Base-by-base conservation (phyloP, 208 protist genomes). In the Wallacemonas sp. region DNA sequence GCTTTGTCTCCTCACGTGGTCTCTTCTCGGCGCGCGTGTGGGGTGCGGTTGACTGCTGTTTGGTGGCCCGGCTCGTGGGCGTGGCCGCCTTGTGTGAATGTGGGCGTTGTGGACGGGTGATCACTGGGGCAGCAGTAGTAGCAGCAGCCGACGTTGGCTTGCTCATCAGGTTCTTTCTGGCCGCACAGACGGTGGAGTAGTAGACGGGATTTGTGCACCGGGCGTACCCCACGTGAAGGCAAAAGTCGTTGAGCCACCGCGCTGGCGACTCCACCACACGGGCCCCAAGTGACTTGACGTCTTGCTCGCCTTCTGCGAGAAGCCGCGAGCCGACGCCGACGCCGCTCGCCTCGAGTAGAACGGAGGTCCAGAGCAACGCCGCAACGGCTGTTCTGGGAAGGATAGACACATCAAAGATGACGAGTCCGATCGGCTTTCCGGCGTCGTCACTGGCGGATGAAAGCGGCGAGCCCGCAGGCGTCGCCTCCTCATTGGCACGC, bases 291-390 rank as follows among this genome's bases (percentile, higher is more conserved):
- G 32, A 46, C 16, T 23, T 11, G 17, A 39, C 63, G 30, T 47
- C 65, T 16, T 14, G 26, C 26, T 79, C 74, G 19, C 65, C 68
- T 27, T 79, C 39, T 29, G 41, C 29, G 34, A 79, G 34, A 36
- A 79, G 67, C 6, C 32, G 55, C 26, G 66, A 54, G 34, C 74
- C 74, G 17, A 79, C 43, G 34, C 72, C 33, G 3, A 61, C 47
- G 34, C 57, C 57, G 8, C 62, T 29, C 60, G 64, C 62, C 19
- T 52, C 36, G 19, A 60, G 68, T 4, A 74, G 33, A 61, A 79
- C 74, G 9, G 61, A 74, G 19, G 71, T 57, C 74, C 67, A 79
- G 11, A 56, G 32, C 32, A 74, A 38, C 6, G 30, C 52, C 23
- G 68, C 68, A 23, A 62, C 33, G 8, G 24, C 60, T 2, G 47